Conservation (phyloP, 805 yeast genomes). For the Starmerella powellii region DNA sequence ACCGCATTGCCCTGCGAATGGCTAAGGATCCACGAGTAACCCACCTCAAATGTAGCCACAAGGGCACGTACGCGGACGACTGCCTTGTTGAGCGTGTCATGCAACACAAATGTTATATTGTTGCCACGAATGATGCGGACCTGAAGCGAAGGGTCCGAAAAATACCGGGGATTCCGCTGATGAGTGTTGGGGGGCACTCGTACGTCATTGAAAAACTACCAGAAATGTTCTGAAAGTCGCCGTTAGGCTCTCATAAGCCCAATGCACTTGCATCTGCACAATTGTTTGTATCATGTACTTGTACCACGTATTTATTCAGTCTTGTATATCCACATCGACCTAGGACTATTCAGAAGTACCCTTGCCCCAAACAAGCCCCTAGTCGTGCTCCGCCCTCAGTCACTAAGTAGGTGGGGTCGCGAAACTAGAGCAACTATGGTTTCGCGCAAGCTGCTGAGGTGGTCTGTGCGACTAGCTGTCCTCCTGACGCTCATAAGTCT, state of each 20-base stretch:
- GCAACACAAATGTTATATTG: slow-evolving; percentile 93
- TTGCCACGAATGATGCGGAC: slow-evolving; percentile 97
- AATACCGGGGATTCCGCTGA: slow-evolving; percentile 91
- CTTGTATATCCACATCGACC: neutral
- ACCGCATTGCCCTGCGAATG: slow-evolving; percentile 78
- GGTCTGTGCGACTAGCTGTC: slow-evolving; percentile 11
- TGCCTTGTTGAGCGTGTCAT: slow-evolving; percentile 85
- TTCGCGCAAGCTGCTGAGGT: slow-evolving; percentile 9
- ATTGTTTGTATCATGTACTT: too few relatives aligned
- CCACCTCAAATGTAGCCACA: slow-evolving; percentile 78
- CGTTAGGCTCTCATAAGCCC: too few relatives aligned
- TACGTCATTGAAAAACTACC: slow-evolving; percentile 92
- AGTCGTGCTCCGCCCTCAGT: too few relatives aligned
- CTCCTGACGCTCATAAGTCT: slow-evolving; percentile 14
- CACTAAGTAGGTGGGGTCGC: too few relatives aligned
- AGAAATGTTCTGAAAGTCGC: slow-evolving; percentile 42
- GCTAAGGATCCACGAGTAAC: slow-evolving; percentile 91
- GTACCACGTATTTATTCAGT: slow-evolving; percentile 4
- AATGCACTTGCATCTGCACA: too few relatives aligned
- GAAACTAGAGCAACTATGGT: too few relatives aligned
- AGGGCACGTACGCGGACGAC: slow-evolving; percentile 97
- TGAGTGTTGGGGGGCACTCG: slow-evolving; percentile 91
- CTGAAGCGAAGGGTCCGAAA: slow-evolving; percentile 86
- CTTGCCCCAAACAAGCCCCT: too few relatives aligned
- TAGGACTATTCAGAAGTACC: too few relatives aligned